Conservation (phyloP, 2,329 filamentous ascomycete species). For the Monosporascus sp. region DNA sequence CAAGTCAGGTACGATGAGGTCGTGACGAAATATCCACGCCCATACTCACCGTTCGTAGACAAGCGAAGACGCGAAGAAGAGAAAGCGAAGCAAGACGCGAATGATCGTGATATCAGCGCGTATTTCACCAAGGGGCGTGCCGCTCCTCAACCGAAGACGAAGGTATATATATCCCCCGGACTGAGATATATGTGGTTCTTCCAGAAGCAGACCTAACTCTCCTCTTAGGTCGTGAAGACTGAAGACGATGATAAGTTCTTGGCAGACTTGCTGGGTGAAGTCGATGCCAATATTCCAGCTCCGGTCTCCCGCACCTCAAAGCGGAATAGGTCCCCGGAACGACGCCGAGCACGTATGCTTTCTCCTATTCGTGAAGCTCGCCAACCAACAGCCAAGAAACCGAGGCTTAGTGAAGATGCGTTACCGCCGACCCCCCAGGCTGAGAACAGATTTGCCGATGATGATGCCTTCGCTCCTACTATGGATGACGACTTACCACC, state of each 20-base stretch:
- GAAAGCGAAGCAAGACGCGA: slow-evolving; percentile 75
- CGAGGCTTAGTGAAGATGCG: slow-evolving; percentile 46
- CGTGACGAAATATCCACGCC: background rate
- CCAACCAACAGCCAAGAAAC: slow-evolving; percentile 51
- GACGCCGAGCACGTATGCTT: slow-evolving; percentile 72
- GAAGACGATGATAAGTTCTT: slow-evolving; percentile 89
- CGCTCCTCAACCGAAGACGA: slow-evolving; percentile 67
- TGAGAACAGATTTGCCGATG: slow-evolving; percentile 48
- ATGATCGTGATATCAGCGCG: slow-evolving; percentile 86
- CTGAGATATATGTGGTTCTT: background rate
- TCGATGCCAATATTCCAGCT: slow-evolving; percentile 66
- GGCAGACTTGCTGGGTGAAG: slow-evolving; percentile 75
- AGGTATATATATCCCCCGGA: slow-evolving; percentile 47
- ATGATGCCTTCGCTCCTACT: slow-evolving; percentile 50
- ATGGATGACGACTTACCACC: slow-evolving; percentile 60
- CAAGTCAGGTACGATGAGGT: slow-evolving; percentile 41
- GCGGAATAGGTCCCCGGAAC: slow-evolving; percentile 66
- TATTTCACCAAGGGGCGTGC: slow-evolving; percentile 80
- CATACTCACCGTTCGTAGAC: slow-evolving; percentile 38
- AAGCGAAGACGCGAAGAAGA: slow-evolving; percentile 89
- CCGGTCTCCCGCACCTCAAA: slow-evolving; percentile 52
- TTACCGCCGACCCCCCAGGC: slow-evolving; percentile 42
- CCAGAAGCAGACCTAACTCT: slow-evolving; percentile 6
- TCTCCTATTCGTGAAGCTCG: slow-evolving; percentile 62
- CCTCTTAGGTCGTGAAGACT: slow-evolving; percentile 61